Evolutionary conservation across 2,329 filamentous ascomycete genomes (phyloP), one percentile per base, ranked within the genome.

Genomic region (Kalmusia sp.): DNA sequence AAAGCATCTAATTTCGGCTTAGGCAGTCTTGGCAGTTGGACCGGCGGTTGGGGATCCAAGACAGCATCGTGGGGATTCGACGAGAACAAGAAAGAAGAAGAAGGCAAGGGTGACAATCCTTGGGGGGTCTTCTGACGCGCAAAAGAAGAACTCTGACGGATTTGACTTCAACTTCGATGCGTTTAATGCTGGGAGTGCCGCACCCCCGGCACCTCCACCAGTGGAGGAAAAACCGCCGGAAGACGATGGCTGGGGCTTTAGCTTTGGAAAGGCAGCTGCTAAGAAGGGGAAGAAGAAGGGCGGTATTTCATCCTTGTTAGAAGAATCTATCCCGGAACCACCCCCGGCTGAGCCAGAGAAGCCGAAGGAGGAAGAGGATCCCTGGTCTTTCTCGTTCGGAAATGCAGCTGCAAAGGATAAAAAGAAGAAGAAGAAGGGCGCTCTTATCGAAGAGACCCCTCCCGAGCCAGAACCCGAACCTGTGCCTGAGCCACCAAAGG

Each of bases 271-370:
- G 11, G 69, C 75, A 56, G 72, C 75, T 52, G 77, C 78, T 49
- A 78, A 80, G 61, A 77, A 78, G 61, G 67, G 70, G 47, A 69
- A 65, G 38, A 71, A 72, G 55, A 70, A 68, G 43, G 67, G 64
- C 8, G 33, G 37, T 14, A 47, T 47, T n/a, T 48, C 37, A 6
- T 57, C 61, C 22, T 22, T 75, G 46, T 61, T 72, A 24, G 72
- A 76, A 19, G 68, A 70, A 15, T 48, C 56, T 33, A 44, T 58
- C 15, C 61, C 61, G 17, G 60, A 61, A 11, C 55, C 67, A n/a
- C 57, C 65, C 8, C 56, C 57, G 38, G 59, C 64, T 33, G 65
- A 64, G n/a, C 53, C 57, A 14, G 64, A 68, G 50, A 58, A 60
- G 33, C 49, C 54, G 6, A 64, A 66, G 39, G 61, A 62, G 9